A percentile compares a stretch with the other conserved stretches of the same genome.
phyloP scores from a whole-genome alignment of 73 alveolate genomes.

The Tetrahymena elliotti region DNA sequence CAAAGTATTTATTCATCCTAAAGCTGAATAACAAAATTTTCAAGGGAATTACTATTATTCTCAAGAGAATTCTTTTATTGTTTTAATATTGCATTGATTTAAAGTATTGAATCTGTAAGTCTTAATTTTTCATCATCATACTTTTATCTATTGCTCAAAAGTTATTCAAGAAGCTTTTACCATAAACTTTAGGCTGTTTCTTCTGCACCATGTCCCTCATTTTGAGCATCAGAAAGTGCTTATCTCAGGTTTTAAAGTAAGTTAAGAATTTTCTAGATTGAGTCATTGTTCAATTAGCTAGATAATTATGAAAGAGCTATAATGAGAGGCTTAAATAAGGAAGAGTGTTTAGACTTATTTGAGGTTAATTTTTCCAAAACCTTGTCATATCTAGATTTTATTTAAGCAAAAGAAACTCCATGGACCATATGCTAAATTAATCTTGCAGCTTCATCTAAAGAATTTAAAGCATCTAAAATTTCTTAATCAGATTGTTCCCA shows the following conservation, averaged over 20 bases:
- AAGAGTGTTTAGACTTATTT: constrained; percentile 20
- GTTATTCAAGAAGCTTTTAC: neutral
- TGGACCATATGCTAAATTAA: constrained; percentile 29
- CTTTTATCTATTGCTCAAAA: neutral
- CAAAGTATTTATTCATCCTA: neutral
- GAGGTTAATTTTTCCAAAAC: constrained; percentile 25
- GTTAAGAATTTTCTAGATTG: neutral
- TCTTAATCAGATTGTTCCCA: neutral
- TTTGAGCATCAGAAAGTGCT: neutral
- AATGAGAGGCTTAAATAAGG: neutral
- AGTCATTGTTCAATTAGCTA: neutral
- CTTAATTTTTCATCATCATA: neutral
- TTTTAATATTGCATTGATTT: neutral
- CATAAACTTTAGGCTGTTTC: neutral
- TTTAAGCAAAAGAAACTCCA: constrained; percentile 38
- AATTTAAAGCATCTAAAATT: constrained; percentile 16
- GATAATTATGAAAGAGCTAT: neutral
- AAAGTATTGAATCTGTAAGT: neutral
- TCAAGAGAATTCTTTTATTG: neutral
- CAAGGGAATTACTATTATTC: neutral
- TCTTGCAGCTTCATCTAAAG: constrained; percentile 40
- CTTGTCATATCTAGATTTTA: constrained; percentile 21
- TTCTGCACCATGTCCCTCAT: neutral
- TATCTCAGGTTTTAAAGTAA: neutral
- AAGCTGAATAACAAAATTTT: neutral